Evolutionary conservation across 2,329 filamentous ascomycete species (phyloP).

Genomic region (Fusarium tricinctum): DNA sequence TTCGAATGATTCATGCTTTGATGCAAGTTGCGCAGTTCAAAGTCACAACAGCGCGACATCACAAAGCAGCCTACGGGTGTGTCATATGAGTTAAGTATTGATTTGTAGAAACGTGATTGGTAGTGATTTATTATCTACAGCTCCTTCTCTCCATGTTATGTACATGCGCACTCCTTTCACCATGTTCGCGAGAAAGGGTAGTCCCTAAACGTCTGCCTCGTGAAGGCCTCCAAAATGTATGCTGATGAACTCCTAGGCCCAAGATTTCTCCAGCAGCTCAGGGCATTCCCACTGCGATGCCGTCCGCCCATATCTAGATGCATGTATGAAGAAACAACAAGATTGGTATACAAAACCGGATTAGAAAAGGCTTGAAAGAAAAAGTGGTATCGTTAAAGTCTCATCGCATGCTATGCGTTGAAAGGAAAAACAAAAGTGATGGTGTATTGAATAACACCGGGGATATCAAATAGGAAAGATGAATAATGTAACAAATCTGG

Average conservation of each 20-base stretch:
- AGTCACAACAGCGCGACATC: background rate
- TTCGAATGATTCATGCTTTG: too few species aligned
- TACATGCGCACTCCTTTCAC: background rate
- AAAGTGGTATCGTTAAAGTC: slow-evolving; percentile 43
- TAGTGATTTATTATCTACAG: slow-evolving; percentile 25
- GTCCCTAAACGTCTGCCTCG: slow-evolving; percentile 2
- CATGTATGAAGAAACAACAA: slow-evolving; percentile 33
- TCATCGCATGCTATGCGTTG: slow-evolving; percentile 14
- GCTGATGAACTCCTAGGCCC: slow-evolving; percentile 24
- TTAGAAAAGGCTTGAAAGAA: slow-evolving; percentile 23
- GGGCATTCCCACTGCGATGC: slow-evolving; percentile 39
- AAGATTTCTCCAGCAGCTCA: slow-evolving; percentile 10
- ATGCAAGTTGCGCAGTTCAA: too few species aligned
- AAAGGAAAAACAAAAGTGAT: slow-evolving; percentile 30
- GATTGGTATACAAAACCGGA: slow-evolving; percentile 29
- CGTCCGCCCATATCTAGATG: slow-evolving; percentile 47
- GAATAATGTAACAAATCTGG: slow-evolving; percentile 25
- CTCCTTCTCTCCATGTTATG: background rate
- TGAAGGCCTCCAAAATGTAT: slow-evolving; percentile 12
- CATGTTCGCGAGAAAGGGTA: slow-evolving; percentile 3
- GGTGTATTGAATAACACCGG: slow-evolving; percentile 33
- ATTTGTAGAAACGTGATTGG: background rate
- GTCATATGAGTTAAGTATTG: background rate
- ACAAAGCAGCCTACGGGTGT: background rate
- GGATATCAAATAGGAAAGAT: slow-evolving; percentile 46